Evolutionary conservation across 2,329 filamentous ascomycete genomes (phyloP), one percentile per base, ranked within the genome.

Genomic region (Cercospora sp.): DNA sequence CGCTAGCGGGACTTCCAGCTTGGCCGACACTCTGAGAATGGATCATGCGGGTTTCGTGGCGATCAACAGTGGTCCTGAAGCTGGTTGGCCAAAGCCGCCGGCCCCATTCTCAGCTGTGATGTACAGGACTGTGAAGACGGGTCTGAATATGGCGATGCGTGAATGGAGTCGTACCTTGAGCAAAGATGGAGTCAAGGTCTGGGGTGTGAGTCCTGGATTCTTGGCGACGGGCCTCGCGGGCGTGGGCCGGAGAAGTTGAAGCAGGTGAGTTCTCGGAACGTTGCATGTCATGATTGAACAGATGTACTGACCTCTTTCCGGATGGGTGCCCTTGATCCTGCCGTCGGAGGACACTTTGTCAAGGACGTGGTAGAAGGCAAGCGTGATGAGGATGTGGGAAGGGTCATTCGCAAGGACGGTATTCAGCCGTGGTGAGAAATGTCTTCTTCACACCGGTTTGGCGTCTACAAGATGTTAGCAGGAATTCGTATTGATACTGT

Each of bases 101-200:
- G 65, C 8, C 57, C 69, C 5, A 74, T 75, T 24, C 73, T 53
- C 73, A 10, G 72, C 80, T 5, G 74, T 74, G 0, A 75, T 76
- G 12, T 84, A 85, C 66, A 78, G 82, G 8, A 75, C 75, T 63
- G 78, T 77, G 32, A 85, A 85, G 75, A 78, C 80, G 4, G 84
- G 80, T 0, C 62, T 85, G 70, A 85, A 83, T 45, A 86, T 85
- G 77, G 40, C 84, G 71, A 83, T 83, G 80, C 70, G 85, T 58
- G 79, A 83, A 13, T 87, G 84, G 83, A 69, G 76, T 37, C 76
- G 78, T 32, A 71, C 77, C 12, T 70, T 83, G 65, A 76, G 78
- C 69, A 75, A 79, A 5, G 81, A 84, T 68, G 79, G 80, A 0
- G 81, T 85, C 30, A 86, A 85, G 70, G 81, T 85, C 0, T 86